Percentiles rank a stretch among this genome's conserved stretches.
Conservation (phyloP, 129 eudicot genomes). For the Artemisia tridentata region DNA sequence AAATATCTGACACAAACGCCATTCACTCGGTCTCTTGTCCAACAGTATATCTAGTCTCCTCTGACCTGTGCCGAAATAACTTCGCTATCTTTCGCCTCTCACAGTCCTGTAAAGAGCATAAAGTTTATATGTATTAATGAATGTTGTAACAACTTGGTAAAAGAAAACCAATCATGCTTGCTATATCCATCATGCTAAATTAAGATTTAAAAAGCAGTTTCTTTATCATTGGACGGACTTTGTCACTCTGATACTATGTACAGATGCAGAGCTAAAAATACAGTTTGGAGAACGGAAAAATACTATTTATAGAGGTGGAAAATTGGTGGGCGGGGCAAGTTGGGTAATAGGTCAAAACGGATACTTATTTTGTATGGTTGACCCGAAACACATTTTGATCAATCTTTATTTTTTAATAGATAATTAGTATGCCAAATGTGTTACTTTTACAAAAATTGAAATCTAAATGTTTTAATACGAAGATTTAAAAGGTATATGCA, state of each 20-base stretch:
- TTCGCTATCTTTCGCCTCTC: constrained; percentile 94
- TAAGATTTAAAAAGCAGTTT: neutral
- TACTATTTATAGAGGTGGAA: neutral
- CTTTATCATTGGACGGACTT: neutral
- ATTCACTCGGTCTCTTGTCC: constrained; percentile 51
- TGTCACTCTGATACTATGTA: neutral
- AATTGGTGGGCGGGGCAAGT: no score
- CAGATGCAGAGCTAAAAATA: neutral
- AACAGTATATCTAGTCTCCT: constrained; percentile 51
- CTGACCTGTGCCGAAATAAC: constrained; percentile 84
- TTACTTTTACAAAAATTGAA: no score
- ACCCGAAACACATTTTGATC: no score
- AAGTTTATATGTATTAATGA: neutral
- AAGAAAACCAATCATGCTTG: neutral
- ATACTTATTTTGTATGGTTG: no score
- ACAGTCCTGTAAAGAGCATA: constrained; percentile 64
- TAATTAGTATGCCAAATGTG: no score
- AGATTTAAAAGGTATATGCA: no score
- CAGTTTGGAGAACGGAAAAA: neutral
- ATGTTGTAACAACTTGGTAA: neutral
- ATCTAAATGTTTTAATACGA: no score
- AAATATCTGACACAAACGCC: neutral
- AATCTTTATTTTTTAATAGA: no score
- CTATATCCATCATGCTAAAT: neutral
- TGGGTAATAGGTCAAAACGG: no score